phyloP scores from a whole-genome alignment of 129 eudicot genomes.

The Helianthus tuberosus region DNA sequence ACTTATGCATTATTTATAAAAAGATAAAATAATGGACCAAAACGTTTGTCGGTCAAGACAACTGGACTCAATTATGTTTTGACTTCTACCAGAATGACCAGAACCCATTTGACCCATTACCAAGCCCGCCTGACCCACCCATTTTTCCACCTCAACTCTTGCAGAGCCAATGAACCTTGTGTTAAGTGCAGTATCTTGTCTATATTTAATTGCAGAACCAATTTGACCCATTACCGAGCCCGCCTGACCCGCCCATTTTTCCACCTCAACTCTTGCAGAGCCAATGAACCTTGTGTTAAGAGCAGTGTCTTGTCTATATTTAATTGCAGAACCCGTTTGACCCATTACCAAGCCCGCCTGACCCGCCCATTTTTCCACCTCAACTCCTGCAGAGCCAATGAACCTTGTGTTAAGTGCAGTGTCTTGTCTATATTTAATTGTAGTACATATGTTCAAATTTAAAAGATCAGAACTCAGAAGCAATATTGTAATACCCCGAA shows the following conservation, averaged over 20 bases:
- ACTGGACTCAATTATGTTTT: background rate
- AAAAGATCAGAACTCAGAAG: background rate
- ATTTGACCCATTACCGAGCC: background rate
- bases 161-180: background rate
- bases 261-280: background rate
- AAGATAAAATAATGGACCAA: no score
- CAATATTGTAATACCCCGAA: no score
- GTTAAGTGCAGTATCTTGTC: background rate
- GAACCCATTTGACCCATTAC: background rate
- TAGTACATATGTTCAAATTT: background rate
- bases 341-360: background rate
- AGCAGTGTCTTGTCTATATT: no score
- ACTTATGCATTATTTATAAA: background rate
- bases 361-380: background rate
- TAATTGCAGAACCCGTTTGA: no score
- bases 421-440: no score
- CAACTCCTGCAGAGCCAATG: background rate
- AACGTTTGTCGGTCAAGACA: background rate
- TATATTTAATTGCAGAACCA: background rate
- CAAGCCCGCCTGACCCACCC: background rate
- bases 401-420: no score
- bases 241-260: background rate
- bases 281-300: background rate
- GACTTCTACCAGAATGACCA: background rate
- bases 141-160: background rate